Evolutionary conservation across 2,329 filamentous ascomycete genomes (phyloP), one percentile per base, ranked within the genome.

Genomic region (Dissoconium aciculare): DNA sequence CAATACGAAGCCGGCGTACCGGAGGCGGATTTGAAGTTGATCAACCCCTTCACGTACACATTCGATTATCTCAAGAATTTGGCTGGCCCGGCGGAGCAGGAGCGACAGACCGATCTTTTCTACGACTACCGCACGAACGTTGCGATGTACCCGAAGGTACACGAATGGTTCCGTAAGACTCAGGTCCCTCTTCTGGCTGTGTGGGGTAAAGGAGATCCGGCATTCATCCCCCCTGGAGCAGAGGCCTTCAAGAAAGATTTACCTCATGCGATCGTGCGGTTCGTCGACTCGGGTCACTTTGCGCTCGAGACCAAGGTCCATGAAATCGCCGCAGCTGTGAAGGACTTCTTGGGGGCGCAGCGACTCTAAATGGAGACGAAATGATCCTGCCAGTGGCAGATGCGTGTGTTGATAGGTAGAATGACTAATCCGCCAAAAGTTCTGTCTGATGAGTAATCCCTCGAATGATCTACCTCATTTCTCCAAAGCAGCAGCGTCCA

Each of bases 211-310:
- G 60, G 66, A 34, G 70, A 74, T 51, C 41, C 46, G 3, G 62
- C 67, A 17, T 70, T 70, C 40, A 44, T 66, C 1, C 41, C 59
- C 0, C 39, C 58, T 0, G 70, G 69, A 0, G 69, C 69, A 0
- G 61, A 70, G 49, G 68, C 67, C 0, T 74, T 55, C 40, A 59
- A 58, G 43, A 52, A 44, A 13, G 68, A 74, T 51, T 47, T 66
- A 10, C 50, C 55, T 5, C 50, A 59, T 14, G 55, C 64, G 4
- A 60, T 67, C 44, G 43, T 71, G 23, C 53, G 59, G 37, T 53
- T 66, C 28, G 42, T 73, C 25, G 66, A 74, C 46, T 62, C 60
- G 2, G 67, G 67, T 0, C 69, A 74, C 52, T 73, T 73, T 56
- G 64, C 67, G 10, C 43, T 53, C 8, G 59, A 63, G 43, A 61